phyloP scores from a whole-genome alignment of 2,329 filamentous ascomycete genomes.

The Sclerotinia trifoliorum region DNA sequence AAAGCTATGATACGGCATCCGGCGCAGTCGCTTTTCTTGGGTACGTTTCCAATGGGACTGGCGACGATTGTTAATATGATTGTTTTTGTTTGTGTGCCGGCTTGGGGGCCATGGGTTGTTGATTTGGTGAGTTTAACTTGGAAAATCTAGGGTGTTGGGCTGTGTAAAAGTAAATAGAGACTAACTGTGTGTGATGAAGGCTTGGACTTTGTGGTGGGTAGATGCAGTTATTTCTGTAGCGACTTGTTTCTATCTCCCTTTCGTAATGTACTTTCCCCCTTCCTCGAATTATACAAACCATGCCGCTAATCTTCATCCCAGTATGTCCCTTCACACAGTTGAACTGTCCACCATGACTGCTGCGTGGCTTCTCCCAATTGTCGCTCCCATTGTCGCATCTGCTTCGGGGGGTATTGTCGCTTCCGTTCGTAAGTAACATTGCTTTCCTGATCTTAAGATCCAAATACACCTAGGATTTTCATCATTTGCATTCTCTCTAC shows the following conservation, averaged over 20 bases:
- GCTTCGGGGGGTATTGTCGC: slow-evolving; percentile 64
- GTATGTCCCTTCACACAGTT: slow-evolving; percentile 42
- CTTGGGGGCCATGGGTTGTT: slow-evolving; percentile 59
- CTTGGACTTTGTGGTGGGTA: slow-evolving; percentile 59
- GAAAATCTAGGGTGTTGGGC: not conserved
- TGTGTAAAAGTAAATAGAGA: slow-evolving; percentile 24
- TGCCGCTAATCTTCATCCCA: slow-evolving; percentile 21
- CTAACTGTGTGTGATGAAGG: slow-evolving; percentile 32
- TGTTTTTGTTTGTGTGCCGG: slow-evolving; percentile 56
- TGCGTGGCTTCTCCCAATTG: slow-evolving; percentile 63
- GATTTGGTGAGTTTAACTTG: slow-evolving; percentile 42
- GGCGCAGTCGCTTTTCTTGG: slow-evolving; percentile 66
- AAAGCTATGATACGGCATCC: slow-evolving; percentile 64
- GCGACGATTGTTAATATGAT: slow-evolving; percentile 67
- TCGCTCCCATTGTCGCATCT: slow-evolving; percentile 63
- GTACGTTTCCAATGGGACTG: slow-evolving; percentile 67
- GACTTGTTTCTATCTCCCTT: slow-evolving; percentile 56
- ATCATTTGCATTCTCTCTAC: not conserved
- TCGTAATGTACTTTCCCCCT: slow-evolving; percentile 48
- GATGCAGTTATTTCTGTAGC: slow-evolving; percentile 53
- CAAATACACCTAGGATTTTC: not conserved
- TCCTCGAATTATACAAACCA: not conserved
- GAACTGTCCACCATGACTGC: slow-evolving; percentile 61
- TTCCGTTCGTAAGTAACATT: slow-evolving; percentile 41
- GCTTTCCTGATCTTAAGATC: not conserved